phyloP scores from a whole-genome alignment of 495 filamentous ascomycete species.

The Aspergillus haitiensis region DNA sequence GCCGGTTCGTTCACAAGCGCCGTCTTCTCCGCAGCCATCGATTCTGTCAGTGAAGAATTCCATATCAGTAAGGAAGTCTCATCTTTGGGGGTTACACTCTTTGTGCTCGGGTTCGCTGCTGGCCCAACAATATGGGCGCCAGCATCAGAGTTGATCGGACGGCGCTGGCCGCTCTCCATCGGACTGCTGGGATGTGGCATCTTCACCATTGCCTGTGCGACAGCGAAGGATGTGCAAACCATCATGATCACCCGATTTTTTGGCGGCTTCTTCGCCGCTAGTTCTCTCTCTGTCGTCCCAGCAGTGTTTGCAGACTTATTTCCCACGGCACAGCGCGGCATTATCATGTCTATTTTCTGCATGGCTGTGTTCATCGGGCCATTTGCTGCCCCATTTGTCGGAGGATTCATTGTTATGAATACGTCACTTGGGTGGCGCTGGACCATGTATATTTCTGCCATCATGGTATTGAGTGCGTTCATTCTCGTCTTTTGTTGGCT shows the following conservation, averaged over 20 bases:
- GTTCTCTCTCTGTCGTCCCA: constrained; percentile 51
- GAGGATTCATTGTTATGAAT: constrained; percentile 44
- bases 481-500: constrained; percentile 32
- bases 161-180: constrained; percentile 54
- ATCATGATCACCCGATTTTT: constrained; percentile 55
- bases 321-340: constrained; percentile 46
- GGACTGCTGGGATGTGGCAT: constrained; percentile 53
- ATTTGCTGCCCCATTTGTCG: constrained; percentile 47
- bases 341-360: constrained; percentile 53
- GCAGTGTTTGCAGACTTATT: constrained; percentile 55
- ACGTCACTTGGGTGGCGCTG: constrained; percentile 48
- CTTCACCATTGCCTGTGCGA: constrained; percentile 56
- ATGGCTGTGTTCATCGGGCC: constrained; percentile 52
- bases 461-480: constrained; percentile 35
- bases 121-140: constrained; percentile 65
- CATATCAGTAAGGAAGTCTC: constrained; percentile 48
- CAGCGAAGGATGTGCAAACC: constrained; percentile 58
- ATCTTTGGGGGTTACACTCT: constrained; percentile 54
- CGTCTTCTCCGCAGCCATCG: constrained; percentile 54
- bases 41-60: constrained; percentile 45
- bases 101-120: constrained; percentile 53
- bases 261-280: constrained; percentile 50
- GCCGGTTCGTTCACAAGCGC: constrained; percentile 52
- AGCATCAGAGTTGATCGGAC: constrained; percentile 73
- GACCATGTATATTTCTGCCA: constrained; percentile 47